Evolutionary conservation across 176 grass and related monocot species (phyloP), one percentile per base, ranked within the genome.

Genomic region (Eragrostis curvula): DNA sequence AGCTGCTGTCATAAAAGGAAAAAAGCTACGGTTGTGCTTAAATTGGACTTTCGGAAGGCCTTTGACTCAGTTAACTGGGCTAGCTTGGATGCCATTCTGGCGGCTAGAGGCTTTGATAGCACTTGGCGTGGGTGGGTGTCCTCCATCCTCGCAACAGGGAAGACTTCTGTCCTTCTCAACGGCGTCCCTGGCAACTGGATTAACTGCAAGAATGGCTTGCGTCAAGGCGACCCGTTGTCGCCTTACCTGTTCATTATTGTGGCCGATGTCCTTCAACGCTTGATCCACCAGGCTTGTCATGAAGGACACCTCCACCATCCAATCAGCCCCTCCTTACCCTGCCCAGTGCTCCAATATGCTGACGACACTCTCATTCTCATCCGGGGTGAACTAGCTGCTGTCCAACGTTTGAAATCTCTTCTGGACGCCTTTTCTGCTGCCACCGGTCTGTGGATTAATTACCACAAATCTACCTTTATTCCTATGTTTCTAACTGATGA

Each of bases 81-180:
- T 0, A 67, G 64, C 36, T 2, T 67, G 2, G 16, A 21, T 9
- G 1, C 8, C 8, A 67, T 66, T 7, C 63, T 66, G 1, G 1
- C 4, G 3, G 30, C 15, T 3, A 15, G 16, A 0, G 63, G 63
- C 0, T 66, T 66, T 3, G 16, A 39, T 28, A 7, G 1, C 1
- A 1, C 6, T 0, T 40, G 63, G 63, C 1, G 32, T 2, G 6
- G 15, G 0, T 67, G 64, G 64, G 15, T 66, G 2, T 0, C 6
- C 0, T 1, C 1, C 0, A 5, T 66, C 1, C 30, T 66, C 1
- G 0, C 3, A 0, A 39, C 6, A 0, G 62, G 30, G 0, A 17
- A 9, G 2, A 39, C 30, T 0, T 5, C 62, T 0, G 14, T 66
- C 0, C 3, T 66, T 0, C 29, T 40, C 0, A 66, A 66, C 5